These are phyloP conservation scores for Vigna unguiculata DNA, from an alignment of 306 rosid genomes.

Conservation along the genomic window DNA sequence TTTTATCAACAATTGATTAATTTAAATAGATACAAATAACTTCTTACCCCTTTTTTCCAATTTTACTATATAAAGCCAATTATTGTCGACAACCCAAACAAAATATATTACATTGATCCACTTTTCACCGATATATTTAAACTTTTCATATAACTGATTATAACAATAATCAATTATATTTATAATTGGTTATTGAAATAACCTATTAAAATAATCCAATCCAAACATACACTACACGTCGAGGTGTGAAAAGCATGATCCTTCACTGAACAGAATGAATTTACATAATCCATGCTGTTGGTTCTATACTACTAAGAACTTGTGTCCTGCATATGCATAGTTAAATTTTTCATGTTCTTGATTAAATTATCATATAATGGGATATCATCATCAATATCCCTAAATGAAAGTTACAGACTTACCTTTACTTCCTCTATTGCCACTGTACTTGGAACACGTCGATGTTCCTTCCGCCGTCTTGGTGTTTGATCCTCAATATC, in stretches of 20 bases:
- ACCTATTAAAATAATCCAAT: not conserved
- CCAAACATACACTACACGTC: slow-evolving; percentile 5
- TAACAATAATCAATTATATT: not conserved
- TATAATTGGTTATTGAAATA: not conserved
- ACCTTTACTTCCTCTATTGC: slow-evolving; percentile 97
- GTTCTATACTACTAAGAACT: slow-evolving; percentile 3
- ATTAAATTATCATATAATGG: slow-evolving; percentile 7
- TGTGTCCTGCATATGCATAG: not conserved
- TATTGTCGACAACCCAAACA: not conserved
- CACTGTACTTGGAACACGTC: slow-evolving; percentile 93
- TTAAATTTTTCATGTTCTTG: slow-evolving; percentile 25
- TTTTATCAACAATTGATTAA: slow-evolving; percentile 1
- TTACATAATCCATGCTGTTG: slow-evolving; percentile 13
- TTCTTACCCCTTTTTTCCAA: not conserved
- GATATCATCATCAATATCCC: slow-evolving; percentile 28
- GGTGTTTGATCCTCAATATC: slow-evolving; percentile 79
- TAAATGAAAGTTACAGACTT: slow-evolving; percentile 43
- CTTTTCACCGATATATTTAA: not conserved
- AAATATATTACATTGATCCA: not conserved
- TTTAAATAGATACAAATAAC: not conserved
- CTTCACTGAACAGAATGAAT: slow-evolving; percentile 24
- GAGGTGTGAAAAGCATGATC: slow-evolving; percentile 19
- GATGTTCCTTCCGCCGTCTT: slow-evolving; percentile 87
- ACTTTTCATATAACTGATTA: not conserved
- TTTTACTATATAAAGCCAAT: not conserved